phyloP scores from a whole-genome alignment of 805 yeast genomes.

The Hanseniaspora opuntiae region DNA sequence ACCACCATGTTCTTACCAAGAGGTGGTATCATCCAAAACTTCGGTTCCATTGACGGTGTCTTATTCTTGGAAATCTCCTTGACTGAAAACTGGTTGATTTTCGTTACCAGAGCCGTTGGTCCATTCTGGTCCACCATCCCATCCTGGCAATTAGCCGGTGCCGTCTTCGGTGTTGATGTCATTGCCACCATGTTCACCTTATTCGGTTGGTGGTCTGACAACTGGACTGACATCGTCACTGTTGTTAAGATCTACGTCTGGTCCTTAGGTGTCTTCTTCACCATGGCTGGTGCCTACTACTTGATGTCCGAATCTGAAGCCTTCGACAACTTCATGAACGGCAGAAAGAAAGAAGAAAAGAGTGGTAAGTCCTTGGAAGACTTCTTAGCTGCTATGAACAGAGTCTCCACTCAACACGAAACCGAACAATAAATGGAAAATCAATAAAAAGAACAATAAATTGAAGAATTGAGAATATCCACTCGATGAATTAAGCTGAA shows the following conservation, averaged over 20 bases:
- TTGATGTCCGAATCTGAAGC: slow-evolving; percentile 70
- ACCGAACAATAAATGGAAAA: slow-evolving; percentile 43
- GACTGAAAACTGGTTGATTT: slow-evolving; percentile 95
- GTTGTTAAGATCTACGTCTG: slow-evolving; percentile 89
- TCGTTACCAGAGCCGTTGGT: slow-evolving; percentile 92
- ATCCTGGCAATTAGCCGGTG: slow-evolving; percentile 94
- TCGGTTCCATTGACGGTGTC: slow-evolving; percentile 87
- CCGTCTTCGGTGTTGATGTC: slow-evolving; percentile 79
- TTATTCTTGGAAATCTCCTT: slow-evolving; percentile 85
- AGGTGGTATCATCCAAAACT: slow-evolving; percentile 93
- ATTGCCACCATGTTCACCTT: slow-evolving; percentile 82
- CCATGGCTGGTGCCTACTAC: slow-evolving; percentile 93
- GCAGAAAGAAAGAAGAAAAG: slow-evolving; percentile 51
- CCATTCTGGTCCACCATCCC: slow-evolving; percentile 96
- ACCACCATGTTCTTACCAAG: slow-evolving; percentile 82
- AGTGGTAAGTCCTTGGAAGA: slow-evolving; percentile 64
- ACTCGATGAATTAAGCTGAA: too few species aligned
- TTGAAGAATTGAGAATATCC: too few species aligned
- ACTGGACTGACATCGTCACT: slow-evolving; percentile 91
- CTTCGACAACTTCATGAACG: slow-evolving; percentile 75
- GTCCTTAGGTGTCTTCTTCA: slow-evolving; percentile 95
- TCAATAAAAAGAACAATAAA: too few species aligned
- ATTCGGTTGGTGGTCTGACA: slow-evolving; percentile 97
- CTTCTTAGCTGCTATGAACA: slow-evolving; percentile 73
- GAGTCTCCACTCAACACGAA: slow-evolving; percentile 83